Base-by-base conservation (phyloP, 192 early-diverging fungal genomes). In the Coemansia asiatica region DNA sequence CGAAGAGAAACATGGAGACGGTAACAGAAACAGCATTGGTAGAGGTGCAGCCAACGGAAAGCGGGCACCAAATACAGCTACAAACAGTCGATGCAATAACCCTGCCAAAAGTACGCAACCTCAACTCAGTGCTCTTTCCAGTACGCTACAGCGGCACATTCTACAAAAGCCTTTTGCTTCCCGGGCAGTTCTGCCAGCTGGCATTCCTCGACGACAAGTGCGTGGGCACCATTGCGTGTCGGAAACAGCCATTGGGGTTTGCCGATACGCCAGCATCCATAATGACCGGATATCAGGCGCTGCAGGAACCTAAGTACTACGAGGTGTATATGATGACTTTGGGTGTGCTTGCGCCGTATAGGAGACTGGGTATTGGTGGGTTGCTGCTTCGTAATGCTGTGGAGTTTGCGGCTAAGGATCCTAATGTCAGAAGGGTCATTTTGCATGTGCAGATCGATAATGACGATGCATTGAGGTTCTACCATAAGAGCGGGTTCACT, bases 291-390 rank as follows among this genome's bases (percentile, higher is more conserved):
- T 50, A 64, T 4, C 55, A 65, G 28, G 18, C 69, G 12, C 23
- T 28, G n/a, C n/a, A n/a, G 28, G 28, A 22, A 48, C 61, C 71
- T 2, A 61, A 35, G 22, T 10, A 36, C 9, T 53, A 28, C 28
- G 79, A 81, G 35, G 48, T 95, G 27, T 96, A 96, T 69, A 94
- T 98, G 66, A 93, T 94, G 92, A 98, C 95, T 1, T 79, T 98
- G 54, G 94, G 94, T 31, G 94, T 98, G 35, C 79, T 98, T 27
- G 86, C 86, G 12, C 90, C 91, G 13, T 96, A 90, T 65, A 79
- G 95, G 25, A 75, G 88, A n/a, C 81, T 91, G 26, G 90, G 90
- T 1, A 73, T 96, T 46, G 94, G 92, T 83, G 86, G 66, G 36
- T 49, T 73, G 26, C 84, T 87, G 63, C 87, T 95, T 61, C 67